Evolutionary conservation across 768 basidiomycete genomes (phyloP), one percentile per base, ranked within the genome.

Genomic region (Auricularia cornea): DNA sequence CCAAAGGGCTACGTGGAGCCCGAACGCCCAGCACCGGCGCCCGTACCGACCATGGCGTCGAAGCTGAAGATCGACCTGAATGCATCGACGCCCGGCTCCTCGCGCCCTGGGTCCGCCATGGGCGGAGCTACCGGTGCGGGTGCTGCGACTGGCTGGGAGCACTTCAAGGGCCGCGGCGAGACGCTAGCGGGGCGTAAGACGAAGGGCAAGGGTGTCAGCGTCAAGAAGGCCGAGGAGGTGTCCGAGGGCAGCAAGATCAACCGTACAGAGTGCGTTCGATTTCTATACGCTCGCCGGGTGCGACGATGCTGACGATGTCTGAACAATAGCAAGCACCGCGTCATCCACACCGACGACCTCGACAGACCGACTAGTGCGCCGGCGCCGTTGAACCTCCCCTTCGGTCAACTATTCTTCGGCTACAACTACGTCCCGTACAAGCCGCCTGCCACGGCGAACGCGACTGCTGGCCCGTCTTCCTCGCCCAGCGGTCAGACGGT

Each of bases 381-480:
- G 3, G 94, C 92, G 0, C 88, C 94, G 8, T 79, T 99, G 48
- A 89, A 89, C 67, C 79, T 99, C 11, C 94, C 97, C 0, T 88
- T 90, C 66, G 97, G 97, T 14, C 89, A 97, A 67, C 80, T 99
- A 23, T 99, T 99, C 80, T 98, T 99, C 70, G 97, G 97, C 11
- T 99, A 89, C 77, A 89, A 90, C 64, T 83, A 91, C 63, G 77
- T 84, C 2, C 79, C 89, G 1, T 92, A 91, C 71, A 79, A 75
- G 3, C 84, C 65, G 11, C 62, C 70, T 28, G 61, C 65, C 18
- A 31, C 16, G 38, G 10, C 35, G 10, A 41, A 31, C 18, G 54
- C 86, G 3, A 71, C 76, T 52, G 67, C 72, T 35, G 63, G 76
- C 32, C 64, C 33, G 18, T 63, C 71, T 66, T 16, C 60, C 35